Conservation (phyloP, 805 yeast species). For the Yarrowia porcina region DNA sequence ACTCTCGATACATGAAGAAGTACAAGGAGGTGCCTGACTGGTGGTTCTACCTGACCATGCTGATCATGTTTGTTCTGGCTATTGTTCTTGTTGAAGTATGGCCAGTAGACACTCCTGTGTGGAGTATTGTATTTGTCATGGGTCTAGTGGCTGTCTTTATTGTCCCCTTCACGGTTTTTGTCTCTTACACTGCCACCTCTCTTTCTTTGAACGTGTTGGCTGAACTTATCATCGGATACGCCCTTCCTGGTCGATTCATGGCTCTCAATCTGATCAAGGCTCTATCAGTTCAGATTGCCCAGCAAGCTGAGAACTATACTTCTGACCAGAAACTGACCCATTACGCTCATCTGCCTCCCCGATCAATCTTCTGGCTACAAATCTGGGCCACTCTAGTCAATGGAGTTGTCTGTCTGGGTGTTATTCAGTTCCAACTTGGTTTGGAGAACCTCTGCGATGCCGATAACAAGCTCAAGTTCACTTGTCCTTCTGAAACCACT, state of each 20-base stretch:
- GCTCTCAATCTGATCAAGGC: constrained; percentile 58
- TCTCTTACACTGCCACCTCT: constrained; percentile 55
- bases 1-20: constrained; percentile 28
- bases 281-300: constrained; percentile 58
- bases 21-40: too few relatives aligned
- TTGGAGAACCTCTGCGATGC: constrained; percentile 35
- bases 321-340: constrained; percentile 60
- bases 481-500: constrained; percentile 42
- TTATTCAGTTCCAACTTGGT: constrained; percentile 37
- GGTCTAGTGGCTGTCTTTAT: constrained; percentile 53
- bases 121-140: constrained; percentile 58
- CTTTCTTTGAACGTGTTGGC: constrained; percentile 60
- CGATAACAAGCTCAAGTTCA: constrained; percentile 36
- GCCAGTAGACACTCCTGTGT: constrained; percentile 38
- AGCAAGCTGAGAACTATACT: constrained; percentile 55
- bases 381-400: constrained; percentile 35
- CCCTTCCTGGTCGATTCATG: constrained; percentile 52
- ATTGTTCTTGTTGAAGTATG: constrained; percentile 29
- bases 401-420: constrained; percentile 34
- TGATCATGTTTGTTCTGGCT: constrained; percentile 40
- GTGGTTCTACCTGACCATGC: constrained; percentile 53
- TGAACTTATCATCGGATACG: constrained; percentile 57
- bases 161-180: constrained; percentile 59
- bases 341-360: constrained; percentile 41
- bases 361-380: too few relatives aligned